Evolutionary conservation across 2,329 filamentous ascomycete species (phyloP).

Genomic region (Bipolaris cookei): DNA sequence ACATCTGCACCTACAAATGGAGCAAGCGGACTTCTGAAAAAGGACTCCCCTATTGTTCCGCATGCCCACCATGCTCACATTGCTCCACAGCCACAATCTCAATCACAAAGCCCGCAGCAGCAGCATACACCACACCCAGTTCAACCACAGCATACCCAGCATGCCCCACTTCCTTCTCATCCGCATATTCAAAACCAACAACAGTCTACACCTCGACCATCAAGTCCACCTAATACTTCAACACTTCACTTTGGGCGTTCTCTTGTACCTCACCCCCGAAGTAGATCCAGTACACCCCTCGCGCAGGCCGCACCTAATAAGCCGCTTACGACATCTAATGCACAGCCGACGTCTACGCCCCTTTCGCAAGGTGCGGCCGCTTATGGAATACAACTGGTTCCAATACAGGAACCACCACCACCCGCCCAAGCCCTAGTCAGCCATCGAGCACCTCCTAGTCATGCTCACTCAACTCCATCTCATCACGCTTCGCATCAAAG

Average conservation of each 20-base stretch:
- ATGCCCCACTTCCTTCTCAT: conserved; percentile 22
- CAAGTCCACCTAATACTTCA: conserved; percentile 37
- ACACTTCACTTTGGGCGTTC: conserved; percentile 29
- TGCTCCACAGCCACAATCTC: conserved; percentile 28
- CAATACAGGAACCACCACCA: conserved; percentile 20
- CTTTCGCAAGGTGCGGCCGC: conserved; percentile 23
- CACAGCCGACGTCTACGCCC: conserved; percentile 17
- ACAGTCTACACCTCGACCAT: conserved; percentile 24
- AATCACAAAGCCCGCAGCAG: conserved; percentile 18
- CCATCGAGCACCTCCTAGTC: conserved; percentile 14
- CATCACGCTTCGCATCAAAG: conserved; percentile 23
- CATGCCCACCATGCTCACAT: conserved; percentile 25
- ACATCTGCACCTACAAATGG: conserved; percentile 25
- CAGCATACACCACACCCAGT: conserved; percentile 14
- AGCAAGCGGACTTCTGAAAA: conserved; percentile 22
- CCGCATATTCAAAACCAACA: conserved; percentile 26
- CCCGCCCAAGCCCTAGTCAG: conserved; percentile 13
- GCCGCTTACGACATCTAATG: conserved; percentile 21
- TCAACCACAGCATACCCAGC: conserved; percentile 16
- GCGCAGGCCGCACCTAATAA: conserved; percentile 29
- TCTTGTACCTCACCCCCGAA: conserved; percentile 34
- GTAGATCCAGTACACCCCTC: conserved; percentile 40
- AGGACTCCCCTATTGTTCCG: conserved; percentile 31
- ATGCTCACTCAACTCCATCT: conserved; percentile 11
- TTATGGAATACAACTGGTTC: conserved; percentile 29